Evolutionary conservation across 164 flowering plant genomes (phyloP).

Genomic region (Pachysandra terminalis): DNA sequence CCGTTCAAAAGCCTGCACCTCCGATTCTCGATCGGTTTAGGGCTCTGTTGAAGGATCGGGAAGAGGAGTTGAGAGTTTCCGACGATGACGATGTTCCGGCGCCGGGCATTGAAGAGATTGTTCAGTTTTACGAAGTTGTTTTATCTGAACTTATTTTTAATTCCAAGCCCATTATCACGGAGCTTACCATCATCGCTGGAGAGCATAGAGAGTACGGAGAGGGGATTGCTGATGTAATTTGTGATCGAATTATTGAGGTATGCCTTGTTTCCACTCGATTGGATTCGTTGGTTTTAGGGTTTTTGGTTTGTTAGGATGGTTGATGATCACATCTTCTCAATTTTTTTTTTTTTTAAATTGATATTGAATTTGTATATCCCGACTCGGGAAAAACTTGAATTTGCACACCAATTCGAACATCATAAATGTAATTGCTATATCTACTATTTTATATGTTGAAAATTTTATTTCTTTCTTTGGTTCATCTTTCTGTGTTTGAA

Average conservation of each 20-base stretch:
- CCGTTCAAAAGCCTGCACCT: slow-evolving; percentile 28
- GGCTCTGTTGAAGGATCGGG: slow-evolving; percentile 61
- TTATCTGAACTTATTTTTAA: slow-evolving; percentile 69
- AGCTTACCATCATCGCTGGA: slow-evolving; percentile 92
- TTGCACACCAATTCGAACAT: too few relatives aligned
- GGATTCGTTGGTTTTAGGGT: background rate
- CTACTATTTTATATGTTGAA: too few relatives aligned
- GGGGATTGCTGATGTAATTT: slow-evolving; percentile 89
- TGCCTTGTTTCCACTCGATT: background rate
- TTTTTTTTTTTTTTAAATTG: too few relatives aligned
- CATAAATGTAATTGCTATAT: too few relatives aligned
- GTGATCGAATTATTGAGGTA: slow-evolving; percentile 85
- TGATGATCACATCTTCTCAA: background rate
- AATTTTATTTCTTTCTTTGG: too few relatives aligned
- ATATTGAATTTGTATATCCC: too few relatives aligned
- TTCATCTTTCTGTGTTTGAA: too few relatives aligned
- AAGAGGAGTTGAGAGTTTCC: slow-evolving; percentile 44
- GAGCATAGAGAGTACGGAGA: slow-evolving; percentile 65
- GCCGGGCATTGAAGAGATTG: slow-evolving; percentile 55
- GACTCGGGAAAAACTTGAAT: too few relatives aligned
- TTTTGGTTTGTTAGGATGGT: too few relatives aligned
- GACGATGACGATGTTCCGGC: slow-evolving; percentile 30
- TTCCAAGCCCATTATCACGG: slow-evolving; percentile 95
- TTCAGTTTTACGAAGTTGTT: slow-evolving; percentile 58
- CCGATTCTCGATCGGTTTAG: slow-evolving; percentile 60